Evolutionary conservation across 2,329 filamentous ascomycete genomes (phyloP), one percentile per base, ranked within the genome.

Genomic region (Aspergillus ustus): DNA sequence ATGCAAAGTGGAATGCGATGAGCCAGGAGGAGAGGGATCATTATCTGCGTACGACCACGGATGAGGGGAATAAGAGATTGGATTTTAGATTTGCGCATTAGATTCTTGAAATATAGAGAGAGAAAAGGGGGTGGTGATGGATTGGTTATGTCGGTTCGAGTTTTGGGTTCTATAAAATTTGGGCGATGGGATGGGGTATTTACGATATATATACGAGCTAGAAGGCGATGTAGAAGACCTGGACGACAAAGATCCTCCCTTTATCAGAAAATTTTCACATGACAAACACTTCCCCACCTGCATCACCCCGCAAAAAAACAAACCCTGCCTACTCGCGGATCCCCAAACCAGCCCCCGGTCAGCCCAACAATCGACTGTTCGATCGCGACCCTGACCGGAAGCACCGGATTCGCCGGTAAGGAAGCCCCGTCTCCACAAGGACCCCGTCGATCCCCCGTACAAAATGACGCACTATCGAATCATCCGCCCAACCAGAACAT

Each of bases 41-140:
- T 1, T 87, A 86, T 61, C 60, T 83, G 2, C 66, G 78, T 40
- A 83, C 80, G 29, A 84, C 82, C 0, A 81, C 73, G 7, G 84
- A 86, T 61, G 76, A 85, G 68, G 84, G 84, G 0, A 80, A 80
- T 62, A 83, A 85, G 72, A 78, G 84, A 52, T 70, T 85, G 58
- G 83, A 86, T 65, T 57, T 57, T 6, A 40, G 52, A 13, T 55
- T 48, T 55, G 52, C 52, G 9, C 43, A 55, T 34, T 55, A 40
- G 9, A 40, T 40, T 40, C 31, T 40, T 40, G 15, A 40, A 5
- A 40, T 40, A 15, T 40, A 15, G 34, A 13, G 4, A 25, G 25
- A 25, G 25, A 25, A n/a, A n/a, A n/a, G n/a, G n/a, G n/a, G n/a
- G n/a, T n/a, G n/a, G n/a, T 25, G 25, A 5, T 4, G 25, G 25